A percentile compares a stretch with the other conserved stretches of the same genome.
Conservation (phyloP, 2,329 filamentous ascomycete species). For the Calonectria crousiana region DNA sequence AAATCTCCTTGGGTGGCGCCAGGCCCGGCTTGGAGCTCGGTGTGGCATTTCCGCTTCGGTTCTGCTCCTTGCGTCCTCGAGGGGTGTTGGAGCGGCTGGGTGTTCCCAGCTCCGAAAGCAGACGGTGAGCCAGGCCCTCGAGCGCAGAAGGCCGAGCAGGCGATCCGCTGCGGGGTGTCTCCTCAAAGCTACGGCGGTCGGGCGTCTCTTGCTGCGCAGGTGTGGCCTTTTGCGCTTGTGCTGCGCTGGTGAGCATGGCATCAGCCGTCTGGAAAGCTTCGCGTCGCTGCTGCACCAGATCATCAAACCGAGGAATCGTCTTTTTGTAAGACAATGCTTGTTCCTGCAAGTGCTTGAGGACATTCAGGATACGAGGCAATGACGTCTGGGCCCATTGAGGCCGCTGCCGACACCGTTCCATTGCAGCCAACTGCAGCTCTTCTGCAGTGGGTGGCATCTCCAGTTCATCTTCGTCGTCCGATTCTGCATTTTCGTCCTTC, state of each 20-base stretch:
- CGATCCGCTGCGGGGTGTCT: conserved; percentile 59
- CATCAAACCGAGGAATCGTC: conserved; percentile 78
- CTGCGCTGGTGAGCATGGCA: conserved; percentile 55
- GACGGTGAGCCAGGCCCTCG: conserved; percentile 72
- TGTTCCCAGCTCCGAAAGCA: conserved; percentile 70
- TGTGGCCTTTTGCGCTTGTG: conserved; percentile 44
- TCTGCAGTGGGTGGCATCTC: conserved; percentile 39
- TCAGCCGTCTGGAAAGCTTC: conserved; percentile 74
- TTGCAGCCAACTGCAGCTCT: conserved; percentile 55
- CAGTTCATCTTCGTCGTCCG: conserved; percentile 36
- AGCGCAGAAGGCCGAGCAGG: conserved; percentile 67
- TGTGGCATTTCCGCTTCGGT: conserved; percentile 47
- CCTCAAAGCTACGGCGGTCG: conserved; percentile 60
- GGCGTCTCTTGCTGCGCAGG: conserved; percentile 50
- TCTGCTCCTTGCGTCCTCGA: conserved; percentile 62
- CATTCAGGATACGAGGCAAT: conserved; percentile 65
- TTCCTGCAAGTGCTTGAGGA: conserved; percentile 71
- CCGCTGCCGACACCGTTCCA: conserved; percentile 64
- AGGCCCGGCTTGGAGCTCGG: conserved; percentile 49
- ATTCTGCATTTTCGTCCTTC: conserved; percentile 31
- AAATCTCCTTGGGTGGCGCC: conserved; percentile 58
- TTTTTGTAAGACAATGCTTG: conserved; percentile 73
- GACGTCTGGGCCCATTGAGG: conserved; percentile 66
- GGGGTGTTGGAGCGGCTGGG: conserved; percentile 65
- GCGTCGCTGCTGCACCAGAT: conserved; percentile 74